Conservation (phyloP, 495 filamentous ascomycete genomes). For the Penicillium diatomitis region DNA sequence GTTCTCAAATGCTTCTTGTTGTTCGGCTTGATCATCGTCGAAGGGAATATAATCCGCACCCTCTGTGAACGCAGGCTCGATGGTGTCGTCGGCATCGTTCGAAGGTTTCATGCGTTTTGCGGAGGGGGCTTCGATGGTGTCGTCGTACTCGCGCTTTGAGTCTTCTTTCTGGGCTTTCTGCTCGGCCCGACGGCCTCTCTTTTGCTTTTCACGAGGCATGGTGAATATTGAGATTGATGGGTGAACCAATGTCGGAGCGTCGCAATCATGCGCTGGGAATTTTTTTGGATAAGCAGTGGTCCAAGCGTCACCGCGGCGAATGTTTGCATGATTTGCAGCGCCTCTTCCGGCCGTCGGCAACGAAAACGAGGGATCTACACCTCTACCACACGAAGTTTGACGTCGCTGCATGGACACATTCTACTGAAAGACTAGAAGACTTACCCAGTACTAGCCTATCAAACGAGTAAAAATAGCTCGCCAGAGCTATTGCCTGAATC, state of each 20-base stretch:
- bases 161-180: slow-evolving; percentile 39
- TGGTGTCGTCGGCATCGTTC: slow-evolving; percentile 12
- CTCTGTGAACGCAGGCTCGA: slow-evolving; percentile 11
- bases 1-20: slow-evolving; percentile 6
- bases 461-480: too few relatives aligned
- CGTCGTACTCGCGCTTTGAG: slow-evolving; percentile 34
- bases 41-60: slow-evolving; percentile 32
- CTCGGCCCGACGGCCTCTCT: slow-evolving; percentile 57
- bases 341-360: not conserved
- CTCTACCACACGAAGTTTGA: not conserved
- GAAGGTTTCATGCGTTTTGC: slow-evolving; percentile 34
- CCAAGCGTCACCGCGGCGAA: slow-evolving; percentile 28
- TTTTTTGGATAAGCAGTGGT: slow-evolving; percentile 38
- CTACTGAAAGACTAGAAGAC: too few relatives aligned
- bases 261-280: slow-evolving; percentile 6
- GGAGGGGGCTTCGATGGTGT: slow-evolving; percentile 27
- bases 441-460: too few relatives aligned
- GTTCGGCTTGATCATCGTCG: slow-evolving; percentile 12
- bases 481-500: too few relatives aligned
- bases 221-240: slow-evolving; percentile 7
- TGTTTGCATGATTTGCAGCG: slow-evolving; percentile 24
- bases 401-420: too few relatives aligned
- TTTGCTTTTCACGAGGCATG: slow-evolving; percentile 53
- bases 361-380: not conserved
- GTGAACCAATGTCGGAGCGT: not conserved